Conservation (phyloP, 495 filamentous ascomycete genomes). For the Pseudoneurospora amorphoporcata region DNA sequence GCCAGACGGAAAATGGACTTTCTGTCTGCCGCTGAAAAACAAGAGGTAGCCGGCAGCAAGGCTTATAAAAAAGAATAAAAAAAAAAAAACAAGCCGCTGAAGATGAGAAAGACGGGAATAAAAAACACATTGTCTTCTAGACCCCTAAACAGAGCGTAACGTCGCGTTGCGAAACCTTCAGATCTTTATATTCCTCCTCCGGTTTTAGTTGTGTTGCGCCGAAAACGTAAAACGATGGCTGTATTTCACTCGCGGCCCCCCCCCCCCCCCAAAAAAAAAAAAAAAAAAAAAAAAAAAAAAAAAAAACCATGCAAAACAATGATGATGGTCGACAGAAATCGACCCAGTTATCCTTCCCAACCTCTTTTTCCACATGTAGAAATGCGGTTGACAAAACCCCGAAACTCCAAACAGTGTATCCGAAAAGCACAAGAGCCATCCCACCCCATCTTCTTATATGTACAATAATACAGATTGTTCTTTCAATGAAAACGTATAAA, state of each 20-base stretch:
- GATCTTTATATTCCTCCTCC: neutral
- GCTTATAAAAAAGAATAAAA: neutral
- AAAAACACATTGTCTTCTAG: neutral
- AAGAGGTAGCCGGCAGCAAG: neutral
- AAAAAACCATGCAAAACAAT: neutral
- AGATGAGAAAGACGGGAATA: neutral
- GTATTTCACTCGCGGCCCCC: too few relatives aligned
- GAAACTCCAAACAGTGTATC: neutral
- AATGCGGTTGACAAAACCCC: neutral
- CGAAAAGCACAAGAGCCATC: neutral
- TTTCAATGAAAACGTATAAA: neutral
- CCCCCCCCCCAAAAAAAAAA: too few relatives aligned
- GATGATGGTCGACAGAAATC: neutral
- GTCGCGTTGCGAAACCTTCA: neutral
- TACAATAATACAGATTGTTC: neutral
- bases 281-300: too few relatives aligned
- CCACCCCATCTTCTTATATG: neutral
- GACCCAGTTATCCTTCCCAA: neutral
- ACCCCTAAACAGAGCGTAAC: neutral
- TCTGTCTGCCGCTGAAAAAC: neutral
- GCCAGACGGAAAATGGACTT: neutral
- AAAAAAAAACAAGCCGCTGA: neutral
- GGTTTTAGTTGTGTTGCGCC: neutral
- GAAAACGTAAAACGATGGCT: conserved; percentile 2
- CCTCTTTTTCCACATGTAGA: neutral